Conservation (phyloP, 441 rosid genomes). For the Erysimum pusillum region DNA sequence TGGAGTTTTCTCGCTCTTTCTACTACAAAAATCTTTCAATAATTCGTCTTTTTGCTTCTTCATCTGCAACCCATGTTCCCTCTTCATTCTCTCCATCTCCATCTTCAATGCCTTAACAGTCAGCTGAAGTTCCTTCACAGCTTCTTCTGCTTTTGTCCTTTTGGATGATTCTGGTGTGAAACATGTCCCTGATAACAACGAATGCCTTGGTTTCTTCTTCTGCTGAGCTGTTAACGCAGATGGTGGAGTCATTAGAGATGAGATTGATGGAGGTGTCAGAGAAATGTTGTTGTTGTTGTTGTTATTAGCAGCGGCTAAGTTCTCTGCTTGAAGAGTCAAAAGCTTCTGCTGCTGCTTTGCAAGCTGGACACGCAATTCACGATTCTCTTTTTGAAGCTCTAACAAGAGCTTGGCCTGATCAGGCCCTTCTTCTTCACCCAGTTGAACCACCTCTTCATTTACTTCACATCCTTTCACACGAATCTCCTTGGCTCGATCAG, state of each 20-base stretch:
- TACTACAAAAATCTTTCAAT: conserved; percentile 60
- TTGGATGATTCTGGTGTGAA: conserved; percentile 79
- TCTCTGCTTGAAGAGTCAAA: conserved; percentile 72
- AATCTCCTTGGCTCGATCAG: conserved; percentile 93
- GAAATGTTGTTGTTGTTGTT: conserved; percentile 64
- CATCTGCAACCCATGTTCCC: conserved; percentile 68
- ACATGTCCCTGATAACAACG: conserved; percentile 75
- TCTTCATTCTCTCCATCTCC: conserved; percentile 80
- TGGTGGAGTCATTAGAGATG: conserved; percentile 79
- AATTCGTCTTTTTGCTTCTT: conserved; percentile 83
- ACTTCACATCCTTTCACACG: conserved; percentile 67
- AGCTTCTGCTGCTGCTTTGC: conserved; percentile 82
- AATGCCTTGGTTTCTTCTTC: conserved; percentile 68
- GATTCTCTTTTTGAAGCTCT: conserved; percentile 87
- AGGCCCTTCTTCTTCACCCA: conserved; percentile 61
- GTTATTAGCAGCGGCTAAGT: conserved; percentile 58
- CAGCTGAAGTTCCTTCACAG: conserved; percentile 65
- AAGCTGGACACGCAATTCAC: conserved; percentile 77
- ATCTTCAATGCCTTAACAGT: conserved; percentile 72
- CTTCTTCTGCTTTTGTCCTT: conserved; percentile 62
- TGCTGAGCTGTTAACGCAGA: conserved; percentile 56
- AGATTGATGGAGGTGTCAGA: conserved; percentile 76
- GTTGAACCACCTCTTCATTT: conserved; percentile 59
- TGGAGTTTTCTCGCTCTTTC: conserved; percentile 58
- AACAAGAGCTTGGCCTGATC: conserved; percentile 76